These are phyloP conservation scores for Pythium monospermum DNA, from an alignment of 352 stramenopile species.

Conservation along the genomic window DNA sequence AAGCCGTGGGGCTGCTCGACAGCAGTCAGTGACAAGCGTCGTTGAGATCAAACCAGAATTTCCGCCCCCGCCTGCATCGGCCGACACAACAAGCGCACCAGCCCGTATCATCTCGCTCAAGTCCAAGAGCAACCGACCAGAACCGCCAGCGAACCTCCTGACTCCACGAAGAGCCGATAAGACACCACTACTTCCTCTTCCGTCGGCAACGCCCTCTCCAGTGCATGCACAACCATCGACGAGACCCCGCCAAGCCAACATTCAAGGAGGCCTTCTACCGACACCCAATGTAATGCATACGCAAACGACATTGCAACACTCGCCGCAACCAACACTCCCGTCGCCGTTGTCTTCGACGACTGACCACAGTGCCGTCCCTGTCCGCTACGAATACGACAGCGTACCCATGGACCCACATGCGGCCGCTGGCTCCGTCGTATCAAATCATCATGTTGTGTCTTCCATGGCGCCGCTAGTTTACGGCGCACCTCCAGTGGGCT, in stretches of 20 bases:
- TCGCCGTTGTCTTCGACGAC: no score
- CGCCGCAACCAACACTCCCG: no score
- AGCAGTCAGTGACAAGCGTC: constrained; percentile 1
- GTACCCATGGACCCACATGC: no score
- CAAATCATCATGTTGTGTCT: no score
- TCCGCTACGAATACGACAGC: no score
- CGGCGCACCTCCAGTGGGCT: background rate
- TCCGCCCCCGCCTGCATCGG: no score
- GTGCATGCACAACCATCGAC: no score
- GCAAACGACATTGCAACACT: background rate
- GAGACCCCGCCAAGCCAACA: no score
- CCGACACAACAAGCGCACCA: background rate
- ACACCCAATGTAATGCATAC: constrained; percentile 1
- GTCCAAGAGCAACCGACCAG: background rate
- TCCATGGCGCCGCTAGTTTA: background rate
- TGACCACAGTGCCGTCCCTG: no score
- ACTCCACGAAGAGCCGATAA: background rate
- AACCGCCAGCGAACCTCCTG: constrained; percentile 1
- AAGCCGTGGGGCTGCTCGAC: constrained; percentile 11
- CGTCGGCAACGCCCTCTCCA: no score
- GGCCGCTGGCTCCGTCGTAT: no score
- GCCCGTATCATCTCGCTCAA: background rate
- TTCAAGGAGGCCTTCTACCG: constrained; percentile 1
- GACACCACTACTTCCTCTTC: background rate
- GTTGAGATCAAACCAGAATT: no score